Conservation (phyloP, 805 yeast species). For the Cyberlindnera mrakii region DNA sequence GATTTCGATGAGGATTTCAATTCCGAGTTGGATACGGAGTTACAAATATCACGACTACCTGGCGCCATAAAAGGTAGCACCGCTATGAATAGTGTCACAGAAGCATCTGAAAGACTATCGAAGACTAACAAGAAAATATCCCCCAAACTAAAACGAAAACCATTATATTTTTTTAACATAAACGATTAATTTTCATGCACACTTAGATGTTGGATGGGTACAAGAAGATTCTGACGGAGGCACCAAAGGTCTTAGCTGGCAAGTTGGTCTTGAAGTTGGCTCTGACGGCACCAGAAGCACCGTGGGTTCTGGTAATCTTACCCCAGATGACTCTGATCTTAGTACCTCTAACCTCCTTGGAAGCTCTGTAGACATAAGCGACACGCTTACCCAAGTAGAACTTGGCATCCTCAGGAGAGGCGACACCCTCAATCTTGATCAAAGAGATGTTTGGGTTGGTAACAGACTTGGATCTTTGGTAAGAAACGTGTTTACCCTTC, state of each 20-base stretch:
- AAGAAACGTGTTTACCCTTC: slow-evolving; percentile 99
- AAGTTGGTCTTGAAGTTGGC: slow-evolving; percentile 98
- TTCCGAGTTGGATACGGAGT: too few species aligned
- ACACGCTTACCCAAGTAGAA: slow-evolving; percentile 99
- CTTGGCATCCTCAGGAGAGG: slow-evolving; percentile 87
- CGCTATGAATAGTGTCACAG: too few species aligned
- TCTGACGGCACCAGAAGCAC: slow-evolving; percentile 96
- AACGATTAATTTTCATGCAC: slow-evolving; percentile 17
- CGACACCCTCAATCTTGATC: slow-evolving; percentile 95
- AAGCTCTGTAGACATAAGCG: slow-evolving; percentile 98
- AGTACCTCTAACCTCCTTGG: slow-evolving; percentile 96
- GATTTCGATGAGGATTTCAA: too few species aligned
- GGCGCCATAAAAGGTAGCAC: too few species aligned
- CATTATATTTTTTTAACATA: slow-evolving; percentile 13
- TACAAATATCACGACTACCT: too few species aligned
- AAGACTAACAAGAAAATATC: too few species aligned
- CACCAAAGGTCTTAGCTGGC: slow-evolving; percentile 99
- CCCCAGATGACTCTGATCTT: slow-evolving; percentile 99
- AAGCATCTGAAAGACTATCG: too few species aligned
- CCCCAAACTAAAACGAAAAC: slow-evolving; percentile 5
- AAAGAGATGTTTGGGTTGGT: slow-evolving; percentile 98
- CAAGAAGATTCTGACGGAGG: slow-evolving; percentile 98
- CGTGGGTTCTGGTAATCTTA: slow-evolving; percentile 97
- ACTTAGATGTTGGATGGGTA: slow-evolving; percentile 98
- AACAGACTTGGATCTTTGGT: slow-evolving; percentile 98